Conservation (phyloP, 371 early-diverging fungal species). For the Rhizomucor pusillus region DNA sequence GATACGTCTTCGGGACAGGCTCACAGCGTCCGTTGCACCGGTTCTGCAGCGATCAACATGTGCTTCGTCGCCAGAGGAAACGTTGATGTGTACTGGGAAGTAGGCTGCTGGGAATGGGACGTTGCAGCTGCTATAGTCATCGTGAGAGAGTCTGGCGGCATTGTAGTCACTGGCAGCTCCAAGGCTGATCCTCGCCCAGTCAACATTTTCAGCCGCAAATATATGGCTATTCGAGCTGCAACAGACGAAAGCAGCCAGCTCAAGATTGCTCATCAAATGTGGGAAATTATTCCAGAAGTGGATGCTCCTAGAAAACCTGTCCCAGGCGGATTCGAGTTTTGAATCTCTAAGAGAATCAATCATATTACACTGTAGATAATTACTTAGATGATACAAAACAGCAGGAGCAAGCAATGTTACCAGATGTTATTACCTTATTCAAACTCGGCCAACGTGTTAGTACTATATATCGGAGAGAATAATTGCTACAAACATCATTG, state of each 20-base stretch:
- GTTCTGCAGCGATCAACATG: slow-evolving; percentile 81
- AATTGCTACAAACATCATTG: no score
- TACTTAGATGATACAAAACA: no score
- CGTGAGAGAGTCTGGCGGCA: slow-evolving; percentile 73
- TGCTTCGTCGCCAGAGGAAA: slow-evolving; percentile 81
- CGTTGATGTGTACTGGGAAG: slow-evolving; percentile 90
- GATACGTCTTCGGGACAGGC: slow-evolving; percentile 37
- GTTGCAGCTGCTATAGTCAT: slow-evolving; percentile 77
- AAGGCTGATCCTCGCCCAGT: slow-evolving; percentile 24
- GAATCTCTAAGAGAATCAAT: background rate
- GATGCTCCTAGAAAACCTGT: slow-evolving; percentile 42
- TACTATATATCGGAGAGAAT: no score
- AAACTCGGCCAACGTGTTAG: no score
- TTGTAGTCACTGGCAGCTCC: slow-evolving; percentile 57
- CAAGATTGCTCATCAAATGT: slow-evolving; percentile 39
- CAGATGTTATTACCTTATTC: no score
- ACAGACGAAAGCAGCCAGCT: slow-evolving; percentile 24
- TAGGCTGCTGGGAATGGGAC: slow-evolving; percentile 84
- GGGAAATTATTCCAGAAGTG: slow-evolving; percentile 38
- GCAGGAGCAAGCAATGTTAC: no score
- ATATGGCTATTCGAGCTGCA: slow-evolving; percentile 46
- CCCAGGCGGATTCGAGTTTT: slow-evolving; percentile 43
- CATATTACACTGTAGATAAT: no score
- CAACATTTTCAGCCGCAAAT: slow-evolving; percentile 50
- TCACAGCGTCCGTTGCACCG: slow-evolving; percentile 77